Base-by-base conservation (phyloP, 768 basidiomycete genomes). In the Podaxis sp. region DNA sequence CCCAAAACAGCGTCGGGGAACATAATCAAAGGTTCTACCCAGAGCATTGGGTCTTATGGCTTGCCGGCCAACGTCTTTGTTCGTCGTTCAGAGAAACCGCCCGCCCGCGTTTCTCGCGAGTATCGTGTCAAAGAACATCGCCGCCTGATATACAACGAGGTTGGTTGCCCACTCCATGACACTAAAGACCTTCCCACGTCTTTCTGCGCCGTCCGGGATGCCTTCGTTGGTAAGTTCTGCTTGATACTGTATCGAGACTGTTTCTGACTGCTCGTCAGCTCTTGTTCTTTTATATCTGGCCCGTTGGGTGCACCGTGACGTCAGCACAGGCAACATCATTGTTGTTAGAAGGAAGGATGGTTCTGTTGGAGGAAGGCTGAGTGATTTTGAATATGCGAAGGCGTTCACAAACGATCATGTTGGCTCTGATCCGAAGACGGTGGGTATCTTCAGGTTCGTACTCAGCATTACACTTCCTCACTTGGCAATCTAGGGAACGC, bases 121-220 rank as follows among this genome's bases (percentile, higher is more conserved):
- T 49, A 54, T 26, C 20, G 2, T 10, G 52, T 13, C 17, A 53
- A 61, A 5, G 24, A 28, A 17, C 51, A 61, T n/a, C 40, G 54
- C 33, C 53, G 51, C 12, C 38, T 53, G 17, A 46, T 54, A 13
- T 61, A 61, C 26, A 30, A 13, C 33, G 40, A 55, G 3, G 53
- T 49, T 55, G 61, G 61, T 13, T 13, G 50, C 53, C 50, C 64
- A 33, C 55, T 56, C 24, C 51, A 76, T 65, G 73, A 78, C 59
- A 73, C 73, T 8, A 66, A 73, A 28, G 72, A 76, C 54, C 13
- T 20, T 17, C 17, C 10, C 26, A 30, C 41, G n/a, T 22, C 40
- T 11, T 24, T 55, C 53, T 26, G 44, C 26, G 15, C 20, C 30
- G 30, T 40, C 5, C 60, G 44, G 48, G 55, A 22, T 10, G 33